Base-by-base conservation (phyloP, 139 green algal species). In the Raphidocelis subcapitata region DNA sequence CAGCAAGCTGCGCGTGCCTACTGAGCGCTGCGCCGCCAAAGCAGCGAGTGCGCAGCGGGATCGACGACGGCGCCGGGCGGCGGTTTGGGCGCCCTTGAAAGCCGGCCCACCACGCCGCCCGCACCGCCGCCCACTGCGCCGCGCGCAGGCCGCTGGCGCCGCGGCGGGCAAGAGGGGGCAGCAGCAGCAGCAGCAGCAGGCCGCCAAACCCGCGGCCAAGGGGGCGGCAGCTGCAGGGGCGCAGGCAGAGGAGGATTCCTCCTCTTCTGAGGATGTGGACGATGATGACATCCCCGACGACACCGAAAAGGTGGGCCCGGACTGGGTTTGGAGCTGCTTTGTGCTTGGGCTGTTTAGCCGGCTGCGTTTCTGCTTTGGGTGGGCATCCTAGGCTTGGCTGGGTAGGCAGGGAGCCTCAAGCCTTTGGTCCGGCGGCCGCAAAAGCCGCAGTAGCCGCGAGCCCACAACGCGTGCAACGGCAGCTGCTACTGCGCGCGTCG, bases 241-340 rank as follows among this genome's bases (percentile, higher is more conserved):
- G 70, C 51, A 21, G 59, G 59, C 0, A n/a, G 57, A 62, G 35
- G 69, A 77, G 41, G 70, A 70, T 18, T 24, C 0, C 21, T 62
- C 36, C 28, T 20, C 29, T 32, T 54, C 54, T 10, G 57, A 75
- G 29, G 28, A 67, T 28, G 60, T 44, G 5, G 60, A 67, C 60
- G 21, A 26, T 5, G 60, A 67, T 8, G 60, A 67, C 14, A 12
- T 47, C 55, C 33, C 36, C 60, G 69, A 28, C 41, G 35, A 41
- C 26, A 65, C 10, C 28, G 46, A 47, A 60, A 77, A 16, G 70
- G 62, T n/a, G 64, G 59, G 23, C 54, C 67, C 69, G 4, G 67
- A 74, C 36, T 66, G 65, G 55, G 67, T 74, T 23, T n/a, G 62
- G 2, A 35, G 26, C 56, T 35, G 37, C 62, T 41, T 29, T 21